Evolutionary conservation across 495 filamentous ascomycete genomes (phyloP), one percentile per base, ranked within the genome.

Genomic region (Penicillium nucicola): DNA sequence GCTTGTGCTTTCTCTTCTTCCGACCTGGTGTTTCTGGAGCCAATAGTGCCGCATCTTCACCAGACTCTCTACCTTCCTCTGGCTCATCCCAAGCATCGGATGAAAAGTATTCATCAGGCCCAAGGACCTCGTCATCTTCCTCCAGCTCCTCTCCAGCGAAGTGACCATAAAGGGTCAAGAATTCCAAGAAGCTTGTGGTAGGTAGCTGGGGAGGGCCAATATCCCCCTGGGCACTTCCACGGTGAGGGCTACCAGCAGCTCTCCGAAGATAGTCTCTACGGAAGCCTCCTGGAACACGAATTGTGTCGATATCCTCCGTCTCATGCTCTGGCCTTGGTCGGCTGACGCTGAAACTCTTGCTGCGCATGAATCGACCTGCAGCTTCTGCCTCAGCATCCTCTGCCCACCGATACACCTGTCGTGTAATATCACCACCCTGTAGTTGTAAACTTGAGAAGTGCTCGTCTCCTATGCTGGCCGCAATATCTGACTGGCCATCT

Each of bases 141-240:
- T 96, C 90, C 6, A 98, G 78, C 62, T 95, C 84, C 68, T 98
- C 93, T 61, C 93, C 93, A 13, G 93, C 93, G 65, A 97, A 98
- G 70, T 97, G 95, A 4, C 95, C 93, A 57, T 96, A 97, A 13
- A 98, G 76, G 7, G 87, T 91, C 42, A 98, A 66, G 57, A 97
- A 98, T 64, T 98, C 95, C 37, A 97, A 82, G 60, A 98, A 98
- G 68, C 86, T 97, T 55, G 69, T 89, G 11, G 93, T 95, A 37
- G 96, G 82, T 13, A 95, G 72, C 42, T 81, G 84, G 32, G 82
- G 83, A 19, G 76, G 77, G 67, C 69, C 42, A 53, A 61, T 65
- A 64, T 52, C 68, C 17, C 67, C 79, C 23, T 79, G 65, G 4
- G 67, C 64, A 52, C 79, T 75, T 22, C 71, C 58, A 45, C 78